Evolutionary conservation across 805 yeast genomes (phyloP).

Genomic region (Millerozyma miso): DNA sequence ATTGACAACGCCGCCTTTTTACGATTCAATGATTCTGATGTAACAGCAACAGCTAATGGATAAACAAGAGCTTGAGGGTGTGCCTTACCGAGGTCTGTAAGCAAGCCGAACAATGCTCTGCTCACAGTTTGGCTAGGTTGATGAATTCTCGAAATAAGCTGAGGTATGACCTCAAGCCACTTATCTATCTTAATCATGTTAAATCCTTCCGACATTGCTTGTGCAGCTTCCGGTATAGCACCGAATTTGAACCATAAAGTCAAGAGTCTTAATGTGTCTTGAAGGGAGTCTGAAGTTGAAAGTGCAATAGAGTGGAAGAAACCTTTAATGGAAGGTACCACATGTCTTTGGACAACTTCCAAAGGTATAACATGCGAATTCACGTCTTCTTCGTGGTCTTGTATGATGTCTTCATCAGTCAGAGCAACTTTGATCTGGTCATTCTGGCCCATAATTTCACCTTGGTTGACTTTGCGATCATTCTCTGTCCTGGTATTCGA

Average conservation of each 20-base stretch:
- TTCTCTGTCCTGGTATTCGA: constrained; percentile 19
- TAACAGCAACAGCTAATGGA: constrained; percentile 93
- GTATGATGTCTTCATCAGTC: constrained; percentile 14
- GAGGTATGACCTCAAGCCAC: constrained; percentile 96
- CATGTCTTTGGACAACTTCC: constrained; percentile 76
- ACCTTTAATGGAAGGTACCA: constrained; percentile 92
- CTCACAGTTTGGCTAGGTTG: constrained; percentile 88
- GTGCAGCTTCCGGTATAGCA: constrained; percentile 86
- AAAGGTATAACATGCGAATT: constrained; percentile 30
- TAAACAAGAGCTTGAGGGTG: constrained; percentile 97
- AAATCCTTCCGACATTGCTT: constrained; percentile 87
- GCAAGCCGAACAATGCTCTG: constrained; percentile 68
- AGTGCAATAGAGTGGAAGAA: constrained; percentile 92
- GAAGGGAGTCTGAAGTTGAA: constrained; percentile 81
- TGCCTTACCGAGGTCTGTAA: constrained; percentile 86
- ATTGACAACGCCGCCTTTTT: constrained; percentile 89
- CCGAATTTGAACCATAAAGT: constrained; percentile 97
- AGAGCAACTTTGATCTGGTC: constrained; percentile 16
- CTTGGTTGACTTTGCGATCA: constrained; percentile 11
- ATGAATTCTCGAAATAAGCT: constrained; percentile 91
- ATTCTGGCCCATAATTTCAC: constrained; percentile 25
- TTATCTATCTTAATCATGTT: constrained; percentile 83
- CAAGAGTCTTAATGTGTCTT: constrained; percentile 83
- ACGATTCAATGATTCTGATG: constrained; percentile 84
- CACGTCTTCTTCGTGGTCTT: constrained; percentile 15